Evolutionary conservation across 2,329 filamentous ascomycete genomes (phyloP), one percentile per base, ranked within the genome.

Genomic region (Fusarium pseudocircinatum): DNA sequence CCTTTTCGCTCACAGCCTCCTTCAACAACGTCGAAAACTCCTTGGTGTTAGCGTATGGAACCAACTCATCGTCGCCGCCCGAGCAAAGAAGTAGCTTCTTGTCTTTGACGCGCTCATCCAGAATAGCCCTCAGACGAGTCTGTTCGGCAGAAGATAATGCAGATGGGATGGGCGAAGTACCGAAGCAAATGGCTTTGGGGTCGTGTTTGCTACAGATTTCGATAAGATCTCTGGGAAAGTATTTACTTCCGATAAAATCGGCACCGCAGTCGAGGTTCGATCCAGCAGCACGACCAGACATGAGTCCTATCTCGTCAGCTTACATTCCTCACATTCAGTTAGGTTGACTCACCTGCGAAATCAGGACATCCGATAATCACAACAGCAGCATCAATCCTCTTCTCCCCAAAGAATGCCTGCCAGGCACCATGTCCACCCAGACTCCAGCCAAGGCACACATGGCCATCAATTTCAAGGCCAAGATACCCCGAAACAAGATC

Each of bases 351-450:
- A 90, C 93, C 86, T 72, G 91, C 89, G 77, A 94, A 97, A 82
- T 99, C 96, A 2, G 95, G 94, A 81, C 95, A 97, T 3, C 96
- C 96, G 60, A 98, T 93, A 30, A 97, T 88, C 6, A 93, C 87
- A 13, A 97, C 90, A 2, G 89, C 95, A 0, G 93, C 91, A n/a
- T 87, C 91, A 62, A 98, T 88, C 72, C 95, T 88, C 24, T 91
- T 89, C 68, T 98, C 95, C 42, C 90, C 88, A 50, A 98, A 88
- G 66, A 97, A 83, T 34, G 91, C 88, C 79, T 97, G 93, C 95
- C 96, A 98, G 4, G 92, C 91, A 18, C 93, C 90, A 81, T 98
- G 96, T 0, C 94, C 96, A 11, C 96, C 96, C 2, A 98, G 84
- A 30, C 93, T 96, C 65, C 97, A 90, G 0, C 96, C 96, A 43